These are phyloP conservation scores for Diaporthe destruens DNA, from an alignment of 2,329 filamentous ascomycete genomes.

Conservation along the genomic window DNA sequence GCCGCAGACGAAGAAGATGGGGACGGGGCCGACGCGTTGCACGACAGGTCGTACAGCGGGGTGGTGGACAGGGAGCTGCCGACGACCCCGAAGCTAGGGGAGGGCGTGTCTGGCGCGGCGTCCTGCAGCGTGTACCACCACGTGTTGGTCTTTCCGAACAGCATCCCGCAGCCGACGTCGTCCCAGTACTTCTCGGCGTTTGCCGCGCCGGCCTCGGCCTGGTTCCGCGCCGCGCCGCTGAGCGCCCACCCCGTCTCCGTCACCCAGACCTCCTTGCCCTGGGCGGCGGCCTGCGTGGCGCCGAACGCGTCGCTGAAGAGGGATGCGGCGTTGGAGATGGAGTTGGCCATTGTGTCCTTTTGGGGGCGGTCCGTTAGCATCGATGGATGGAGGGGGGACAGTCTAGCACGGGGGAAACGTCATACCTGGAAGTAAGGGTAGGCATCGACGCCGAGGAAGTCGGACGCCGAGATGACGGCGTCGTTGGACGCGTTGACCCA, in stretches of 20 bases:
- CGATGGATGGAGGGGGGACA: background rate
- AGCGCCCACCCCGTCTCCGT: slow-evolving; percentile 42
- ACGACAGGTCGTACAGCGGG: slow-evolving; percentile 75
- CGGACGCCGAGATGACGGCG: slow-evolving; percentile 75
- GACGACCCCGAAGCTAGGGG: slow-evolving; percentile 79
- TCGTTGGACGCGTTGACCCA: slow-evolving; percentile 81
- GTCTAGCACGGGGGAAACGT: too few relatives aligned
- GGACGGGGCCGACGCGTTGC: slow-evolving; percentile 55
- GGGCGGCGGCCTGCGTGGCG: slow-evolving; percentile 67
- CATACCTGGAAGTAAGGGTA: slow-evolving; percentile 79
- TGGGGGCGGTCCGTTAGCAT: slow-evolving; percentile 44
- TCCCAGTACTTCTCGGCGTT: slow-evolving; percentile 88
- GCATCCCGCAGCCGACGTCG: slow-evolving; percentile 75
- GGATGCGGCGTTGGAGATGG: slow-evolving; percentile 70
- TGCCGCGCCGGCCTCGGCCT: slow-evolving; percentile 34
- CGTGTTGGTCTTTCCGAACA: slow-evolving; percentile 73
- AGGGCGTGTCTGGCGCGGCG: slow-evolving; percentile 68
- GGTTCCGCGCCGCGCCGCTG: slow-evolving; percentile 38
- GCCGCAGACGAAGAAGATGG: slow-evolving; percentile 30
- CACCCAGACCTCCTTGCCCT: slow-evolving; percentile 42
- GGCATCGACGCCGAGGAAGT: slow-evolving; percentile 87
- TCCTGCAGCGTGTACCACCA: slow-evolving; percentile 87
- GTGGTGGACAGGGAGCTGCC: slow-evolving; percentile 64
- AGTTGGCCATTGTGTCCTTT: slow-evolving; percentile 76
- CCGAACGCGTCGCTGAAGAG: slow-evolving; percentile 78